These are phyloP conservation scores for Cytospora chrysosperma DNA, from an alignment of 2,329 filamentous ascomycete species.

Conservation along the genomic window DNA sequence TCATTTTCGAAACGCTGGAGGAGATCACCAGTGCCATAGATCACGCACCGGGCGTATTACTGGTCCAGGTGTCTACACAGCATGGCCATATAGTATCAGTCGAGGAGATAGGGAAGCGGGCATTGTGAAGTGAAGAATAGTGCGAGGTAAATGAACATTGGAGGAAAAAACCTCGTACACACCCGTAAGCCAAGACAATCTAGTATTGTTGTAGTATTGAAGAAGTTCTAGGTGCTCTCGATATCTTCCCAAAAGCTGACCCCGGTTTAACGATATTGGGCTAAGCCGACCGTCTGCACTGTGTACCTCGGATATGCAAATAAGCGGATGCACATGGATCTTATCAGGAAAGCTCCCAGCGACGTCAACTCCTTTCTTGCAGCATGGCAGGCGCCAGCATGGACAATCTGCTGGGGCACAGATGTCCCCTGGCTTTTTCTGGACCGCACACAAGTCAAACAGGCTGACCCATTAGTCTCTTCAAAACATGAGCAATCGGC, in stretches of 20 bases:
- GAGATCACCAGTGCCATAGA: too few species aligned
- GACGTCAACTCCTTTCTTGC: conserved; percentile 5
- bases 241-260: not conserved
- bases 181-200: too few species aligned
- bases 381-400: conserved; percentile 14
- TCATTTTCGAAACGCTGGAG: too few species aligned
- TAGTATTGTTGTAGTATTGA: too few species aligned
- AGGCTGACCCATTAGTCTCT: conserved; percentile 24
- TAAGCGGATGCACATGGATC: not conserved
- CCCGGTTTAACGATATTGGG: not conserved
- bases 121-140: too few species aligned
- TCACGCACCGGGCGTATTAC: too few species aligned
- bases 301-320: not conserved
- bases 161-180: too few species aligned
- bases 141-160: too few species aligned
- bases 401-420: conserved; percentile 10
- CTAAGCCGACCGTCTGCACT: not conserved
- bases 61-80: too few species aligned
- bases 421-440: not conserved
- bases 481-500: conserved; percentile 24
- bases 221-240: too few species aligned
- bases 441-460: conserved; percentile 3
- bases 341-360: not conserved
- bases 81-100: too few species aligned
- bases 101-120: too few species aligned